Base-by-base conservation (phyloP, 208 protist species). In the Angomonas deanei region DNA sequence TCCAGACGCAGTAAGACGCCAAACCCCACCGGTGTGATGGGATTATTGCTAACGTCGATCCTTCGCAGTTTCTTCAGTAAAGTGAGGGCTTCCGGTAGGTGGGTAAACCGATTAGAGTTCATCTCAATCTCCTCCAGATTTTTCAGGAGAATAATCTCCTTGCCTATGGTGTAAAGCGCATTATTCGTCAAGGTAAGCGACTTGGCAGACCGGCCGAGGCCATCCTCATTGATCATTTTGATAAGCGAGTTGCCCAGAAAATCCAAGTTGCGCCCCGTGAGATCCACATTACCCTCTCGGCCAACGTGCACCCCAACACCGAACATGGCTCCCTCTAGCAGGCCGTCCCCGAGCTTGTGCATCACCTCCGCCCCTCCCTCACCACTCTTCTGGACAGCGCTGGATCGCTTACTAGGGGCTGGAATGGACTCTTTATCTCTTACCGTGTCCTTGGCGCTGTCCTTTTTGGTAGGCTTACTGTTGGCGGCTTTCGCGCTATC, bases 281-380 rank as follows among this genome's bases (percentile, higher is more conserved):
- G 66, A 57, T 94, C 83, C 3, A 91, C 85, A 57, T 94, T 91
- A 46, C 88, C 88, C 30, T 73, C 76, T 21, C 88, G 75, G 13
- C 88, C 88, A 33, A 94, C 82, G 61, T 94, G 88, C 1, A 94
- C 72, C 33, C 84, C 85, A 4, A 64, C 82, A 54, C 88, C 88
- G 69, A 94, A 92, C n/a, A 81, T 64, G 11, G 72, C 54, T 0
- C 38, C 56, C 32, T 61, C 56, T 53, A 57, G 27, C 53, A 52
- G 61, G 24, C 52, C 28, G 47, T 32, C 17, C 42, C 58, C 34
- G 66, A 62, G 36, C 66, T 60, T 46, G 19, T 50, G 10, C 57
- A 72, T 33, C 58, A 72, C 36, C 13, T 31, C 28, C 32, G 32
- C 33, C 33, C 19, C 33, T 23, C 15, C 55, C n/a, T n/a, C 11